Conservation (phyloP, 345 rosid species). For the Eucalyptus pauciflora region DNA sequence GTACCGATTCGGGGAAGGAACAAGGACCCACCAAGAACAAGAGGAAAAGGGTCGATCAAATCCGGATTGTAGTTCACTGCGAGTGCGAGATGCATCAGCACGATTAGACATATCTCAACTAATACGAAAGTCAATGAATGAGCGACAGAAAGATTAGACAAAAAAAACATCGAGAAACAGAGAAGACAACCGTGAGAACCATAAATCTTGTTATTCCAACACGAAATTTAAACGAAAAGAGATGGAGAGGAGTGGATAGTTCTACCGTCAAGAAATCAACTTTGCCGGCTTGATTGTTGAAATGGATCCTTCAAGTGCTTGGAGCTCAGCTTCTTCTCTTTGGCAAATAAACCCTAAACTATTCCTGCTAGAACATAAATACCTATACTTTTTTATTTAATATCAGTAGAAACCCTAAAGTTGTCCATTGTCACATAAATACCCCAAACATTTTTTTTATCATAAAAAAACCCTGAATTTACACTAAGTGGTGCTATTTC, state of each 20-base stretch:
- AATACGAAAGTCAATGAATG: not conserved
- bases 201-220: not conserved
- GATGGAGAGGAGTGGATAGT: not conserved
- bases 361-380: not conserved
- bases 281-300: not conserved
- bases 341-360: not conserved
- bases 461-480: not conserved
- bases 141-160: not conserved
- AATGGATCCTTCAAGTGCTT: not conserved
- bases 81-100: not conserved
- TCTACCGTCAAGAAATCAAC: not conserved
- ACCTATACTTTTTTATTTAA: not conserved
- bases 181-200: not conserved
- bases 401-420: not conserved
- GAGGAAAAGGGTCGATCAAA: not conserved
- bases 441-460: not conserved
- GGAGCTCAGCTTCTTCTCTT: not conserved
- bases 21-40: not conserved
- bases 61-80: not conserved
- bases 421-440: not conserved
- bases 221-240: not conserved
- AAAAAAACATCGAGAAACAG: not conserved
- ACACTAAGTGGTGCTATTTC: not conserved
- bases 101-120: not conserved
- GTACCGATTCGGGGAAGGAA: not conserved